Evolutionary conservation across 1,139 yeast genomes (phyloP).

Genomic region (Insectozyma bohioensis): DNA sequence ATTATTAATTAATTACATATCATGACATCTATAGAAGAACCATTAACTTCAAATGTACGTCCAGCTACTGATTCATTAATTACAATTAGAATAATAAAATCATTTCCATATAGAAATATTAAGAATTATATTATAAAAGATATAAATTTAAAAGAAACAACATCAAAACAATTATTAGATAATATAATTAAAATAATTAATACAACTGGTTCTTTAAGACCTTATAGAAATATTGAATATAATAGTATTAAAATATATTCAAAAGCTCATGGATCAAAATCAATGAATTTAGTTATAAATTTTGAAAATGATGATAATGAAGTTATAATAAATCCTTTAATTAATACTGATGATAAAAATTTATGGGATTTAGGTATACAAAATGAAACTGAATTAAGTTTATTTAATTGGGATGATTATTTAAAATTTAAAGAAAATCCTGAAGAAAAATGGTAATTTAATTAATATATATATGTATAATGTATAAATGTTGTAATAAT

Average conservation of each 20-base stretch:
- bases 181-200: constrained; percentile 48
- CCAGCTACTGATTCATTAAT: constrained; percentile 71
- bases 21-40: constrained; percentile 54
- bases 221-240: constrained; percentile 75
- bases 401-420: constrained; percentile 70
- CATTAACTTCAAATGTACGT: constrained; percentile 65
- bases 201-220: constrained; percentile 70
- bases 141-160: constrained; percentile 69
- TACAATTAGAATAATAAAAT: constrained; percentile 83
- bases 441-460: constrained; percentile 88
- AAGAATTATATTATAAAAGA: constrained; percentile 74
- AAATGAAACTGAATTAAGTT: constrained; percentile 88
- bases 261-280: constrained; percentile 92
- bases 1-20: too few species aligned
- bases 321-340: constrained; percentile 46
- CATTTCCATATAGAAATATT: constrained; percentile 90
- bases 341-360: constrained; percentile 32
- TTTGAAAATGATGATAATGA: constrained; percentile 67
- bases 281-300: constrained; percentile 88
- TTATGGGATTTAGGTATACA: constrained; percentile 71
- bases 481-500: not conserved
- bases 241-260: constrained; percentile 85
- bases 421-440: constrained; percentile 73
- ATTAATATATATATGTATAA: not conserved
- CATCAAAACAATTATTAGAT: constrained; percentile 62